Conservation (phyloP, 2,329 filamentous ascomycete genomes). For the Claviceps africana region DNA sequence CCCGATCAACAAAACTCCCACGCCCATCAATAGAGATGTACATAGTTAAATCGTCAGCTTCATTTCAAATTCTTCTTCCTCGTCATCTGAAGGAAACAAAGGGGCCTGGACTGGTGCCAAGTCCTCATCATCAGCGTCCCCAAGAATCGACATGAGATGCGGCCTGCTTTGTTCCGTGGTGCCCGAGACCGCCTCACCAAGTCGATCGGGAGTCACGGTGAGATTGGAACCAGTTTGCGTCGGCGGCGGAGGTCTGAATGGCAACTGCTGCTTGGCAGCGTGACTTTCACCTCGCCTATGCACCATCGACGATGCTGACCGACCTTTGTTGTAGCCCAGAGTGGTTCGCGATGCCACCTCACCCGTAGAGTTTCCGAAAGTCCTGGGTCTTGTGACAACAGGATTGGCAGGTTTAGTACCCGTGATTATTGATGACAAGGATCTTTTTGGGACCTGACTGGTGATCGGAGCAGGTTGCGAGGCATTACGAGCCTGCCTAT, state of each 20-base stretch:
- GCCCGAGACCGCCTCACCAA: conserved; percentile 11
- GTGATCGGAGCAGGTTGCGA: neutral
- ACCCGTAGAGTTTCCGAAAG: conserved; percentile 45
- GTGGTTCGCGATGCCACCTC: conserved; percentile 63
- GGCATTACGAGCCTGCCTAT: conserved; percentile 3
- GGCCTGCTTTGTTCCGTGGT: conserved; percentile 24
- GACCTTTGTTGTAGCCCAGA: conserved; percentile 72
- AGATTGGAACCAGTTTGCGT: conserved; percentile 12
- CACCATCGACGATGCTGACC: conserved; percentile 37
- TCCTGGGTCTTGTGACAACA: conserved; percentile 31
- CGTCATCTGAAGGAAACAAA: conserved; percentile 24
- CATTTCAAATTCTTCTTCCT: conserved; percentile 43
- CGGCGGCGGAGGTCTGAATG: conserved; percentile 7
- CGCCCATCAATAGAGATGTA: neutral
- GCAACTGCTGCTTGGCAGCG: conserved; percentile 7
- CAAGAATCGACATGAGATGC: conserved; percentile 45
- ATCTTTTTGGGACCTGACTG: conserved; percentile 10
- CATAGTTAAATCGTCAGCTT: conserved; percentile 19
- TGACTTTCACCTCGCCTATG: conserved; percentile 14
- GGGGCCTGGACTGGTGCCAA: conserved; percentile 16
- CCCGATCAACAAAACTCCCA: conserved; percentile 1
- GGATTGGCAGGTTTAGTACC: conserved; percentile 22
- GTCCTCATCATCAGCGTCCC: conserved; percentile 31
- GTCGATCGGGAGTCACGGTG: conserved; percentile 34
- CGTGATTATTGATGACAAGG: conserved; percentile 18